Percentiles rank a stretch among this genome's conserved stretches.
Conservation (phyloP, 805 yeast genomes). For the Brettanomyces bruxellensis region DNA sequence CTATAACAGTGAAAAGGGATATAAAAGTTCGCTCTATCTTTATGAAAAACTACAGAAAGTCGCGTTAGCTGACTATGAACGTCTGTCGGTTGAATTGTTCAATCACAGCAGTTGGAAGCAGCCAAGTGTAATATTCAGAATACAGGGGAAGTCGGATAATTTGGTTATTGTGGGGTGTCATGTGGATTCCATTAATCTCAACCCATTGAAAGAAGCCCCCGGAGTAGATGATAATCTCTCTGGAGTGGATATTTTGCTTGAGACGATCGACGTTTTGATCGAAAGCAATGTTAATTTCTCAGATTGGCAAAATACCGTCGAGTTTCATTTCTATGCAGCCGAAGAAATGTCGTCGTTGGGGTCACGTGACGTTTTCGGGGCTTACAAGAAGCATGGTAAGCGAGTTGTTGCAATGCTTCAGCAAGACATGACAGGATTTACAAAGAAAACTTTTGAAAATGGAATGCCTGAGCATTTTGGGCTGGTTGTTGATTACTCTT, state of each 20-base stretch:
- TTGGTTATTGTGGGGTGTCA: constrained; percentile 80
- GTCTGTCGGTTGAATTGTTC: constrained; percentile 37
- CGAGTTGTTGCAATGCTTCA: constrained; percentile 78
- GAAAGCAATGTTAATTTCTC: not conserved
- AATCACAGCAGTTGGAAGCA: constrained; percentile 67
- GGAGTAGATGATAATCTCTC: constrained; percentile 96
- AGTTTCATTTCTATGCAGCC: constrained; percentile 92
- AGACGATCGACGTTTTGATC: constrained; percentile 33
- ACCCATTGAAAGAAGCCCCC: constrained; percentile 61
- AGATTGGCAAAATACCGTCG: constrained; percentile 50
- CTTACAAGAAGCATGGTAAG: constrained; percentile 35
- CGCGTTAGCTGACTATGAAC: constrained; percentile 13
- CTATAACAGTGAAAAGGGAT: constrained; percentile 65
- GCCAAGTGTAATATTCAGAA: constrained; percentile 59
- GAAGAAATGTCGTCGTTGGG: constrained; percentile 92
- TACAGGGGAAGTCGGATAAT: constrained; percentile 30
- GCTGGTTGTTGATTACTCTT: constrained; percentile 65
- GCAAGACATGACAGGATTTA: constrained; percentile 90
- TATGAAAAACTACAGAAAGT: constrained; percentile 32
- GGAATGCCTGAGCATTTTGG: constrained; percentile 65
- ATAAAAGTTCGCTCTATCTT: constrained; percentile 66
- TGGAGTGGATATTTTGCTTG: constrained; percentile 73
- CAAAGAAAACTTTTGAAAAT: constrained; percentile 37
- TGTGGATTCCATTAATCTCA: constrained; percentile 71
- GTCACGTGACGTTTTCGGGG: constrained; percentile 64